A percentile compares a stretch with the other conserved stretches of the same genome.
These are phyloP conservation scores for Oryza glumipatula DNA, from an alignment of 176 grass and related monocot species.

Conservation along the genomic window DNA sequence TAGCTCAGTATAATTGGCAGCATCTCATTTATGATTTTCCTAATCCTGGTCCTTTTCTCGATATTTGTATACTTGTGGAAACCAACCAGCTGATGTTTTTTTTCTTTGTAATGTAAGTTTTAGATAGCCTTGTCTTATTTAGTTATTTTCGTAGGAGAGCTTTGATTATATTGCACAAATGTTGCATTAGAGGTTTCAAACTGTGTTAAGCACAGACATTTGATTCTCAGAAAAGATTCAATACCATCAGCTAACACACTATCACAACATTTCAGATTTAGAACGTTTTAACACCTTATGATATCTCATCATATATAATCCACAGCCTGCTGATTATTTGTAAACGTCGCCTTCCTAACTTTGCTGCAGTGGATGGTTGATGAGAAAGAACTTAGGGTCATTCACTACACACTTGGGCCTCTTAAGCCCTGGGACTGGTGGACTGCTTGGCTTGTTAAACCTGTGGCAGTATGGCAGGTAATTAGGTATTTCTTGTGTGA, in stretches of 20 bases:
- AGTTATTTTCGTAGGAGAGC: conserved; percentile 2
- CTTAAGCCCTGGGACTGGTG: conserved; percentile 99
- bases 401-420: conserved; percentile 93
- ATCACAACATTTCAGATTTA: background rate
- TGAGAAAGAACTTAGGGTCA: conserved; percentile 87
- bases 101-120: conserved; percentile 27
- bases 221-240: conserved; percentile 5
- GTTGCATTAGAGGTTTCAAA: background rate
- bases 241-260: background rate
- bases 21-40: background rate
- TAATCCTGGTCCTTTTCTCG: conserved; percentile 14
- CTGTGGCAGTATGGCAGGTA: conserved; percentile 96
- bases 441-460: conserved; percentile 92
- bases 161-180: conserved; percentile 7
- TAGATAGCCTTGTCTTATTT: background rate
- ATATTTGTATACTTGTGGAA: conserved; percentile 18
- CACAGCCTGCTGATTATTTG: conserved; percentile 4
- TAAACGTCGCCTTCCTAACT: conserved; percentile 38
- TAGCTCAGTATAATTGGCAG: background rate
- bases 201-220: background rate
- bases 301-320: background rate
- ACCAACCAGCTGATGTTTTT: conserved; percentile 40
- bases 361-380: conserved; percentile 93
- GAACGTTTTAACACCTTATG: background rate
- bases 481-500: conserved; percentile 38